Evolutionary conservation across 176 grass and related monocot genomes (phyloP), one percentile per base, ranked within the genome.

Genomic region (Carex littledalei): DNA sequence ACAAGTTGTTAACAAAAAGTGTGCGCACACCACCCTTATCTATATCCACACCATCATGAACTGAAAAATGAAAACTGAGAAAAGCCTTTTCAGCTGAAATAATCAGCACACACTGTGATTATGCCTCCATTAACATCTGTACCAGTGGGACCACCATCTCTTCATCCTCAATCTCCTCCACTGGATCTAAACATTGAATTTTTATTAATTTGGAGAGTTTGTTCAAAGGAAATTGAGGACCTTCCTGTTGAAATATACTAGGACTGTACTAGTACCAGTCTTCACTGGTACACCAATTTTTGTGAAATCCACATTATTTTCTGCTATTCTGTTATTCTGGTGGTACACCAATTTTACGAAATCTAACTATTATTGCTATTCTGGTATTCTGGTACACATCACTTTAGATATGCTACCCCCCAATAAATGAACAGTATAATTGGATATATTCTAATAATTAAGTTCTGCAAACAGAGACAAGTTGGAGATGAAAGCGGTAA

Each of bases 401-500:
- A 41, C 29, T 35, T 18, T 41, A 41, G 3, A 18, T 15, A 47
- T 73, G 0, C 8, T 49, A 22, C 1, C 41, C 18, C 3, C 18
- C 41, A 21, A 73, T 22, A 5, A 10, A 18, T n/a, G 31, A 18
- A 18, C 0, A 43, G 10, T 29, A 15, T 2, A 35, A 5, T 22
- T 55, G 74, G 10, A 57, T 32, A 5, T 17, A 55, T 17, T 79
- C 45, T 79, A 15, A 79, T 59, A 5, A 58, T 31, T 17, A 56
- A 61, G 10, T 61, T 80, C 11, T 80, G 31, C 54, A 24, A 81
- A 52, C 88, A 98, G 96, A 76, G 96, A 99, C 87, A 99, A 99
- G 83, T 63, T 94, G 88, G 96, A 99, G 85, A 75, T 99, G 79
- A 95, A 99, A 88, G 96, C 91, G 20, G 84, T 95, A 63, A 89